Base-by-base conservation (phyloP, 192 early-diverging fungal species). In the Spizellomyces sp. region DNA sequence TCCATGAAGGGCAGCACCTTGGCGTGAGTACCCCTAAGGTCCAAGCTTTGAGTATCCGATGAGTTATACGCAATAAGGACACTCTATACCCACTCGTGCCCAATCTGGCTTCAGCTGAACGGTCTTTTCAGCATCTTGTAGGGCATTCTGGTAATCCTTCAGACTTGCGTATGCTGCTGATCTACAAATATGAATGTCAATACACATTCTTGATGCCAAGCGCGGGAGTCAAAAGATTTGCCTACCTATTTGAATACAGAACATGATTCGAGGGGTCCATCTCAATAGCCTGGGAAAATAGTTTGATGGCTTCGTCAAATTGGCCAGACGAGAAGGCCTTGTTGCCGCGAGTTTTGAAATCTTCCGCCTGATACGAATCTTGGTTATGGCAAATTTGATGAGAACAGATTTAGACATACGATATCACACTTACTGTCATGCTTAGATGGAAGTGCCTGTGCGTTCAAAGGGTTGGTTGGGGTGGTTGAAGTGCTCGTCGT, bases 261-360 rank as follows among this genome's bases (percentile, higher is more conserved):
- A 96, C 94, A 76, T 95, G 94, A 87, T 96, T 96, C 60, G 78
- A 74, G 10, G 92, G 82, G 69, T 95, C 95, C 59, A 91, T 79
- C n/a, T 90, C 88, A 68, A 95, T 94, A 19, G 94, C 95, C 68
- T 93, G 75, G 48, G 93, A 84, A 71, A 95, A 96, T 58, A 76
- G 79, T 62, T 88, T 81, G 75, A 96, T 88, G 4, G 95, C 94
- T 64, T 83, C 84, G 10, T 84, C 78, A 77, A 88, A 94, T 76
- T 91, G 83, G 59, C 92, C 90, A 46, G 90, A 80, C 41, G 88
- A 74, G 77, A 96, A 96, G 66, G 90, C 92, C 70, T 90, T 84
- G 88, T 96, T 96, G 66, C 95, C 95, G 22, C 77, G 78, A 2
- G 88, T 78, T 71, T 93, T 93, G 66, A 90, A 83, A 58, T 92